Evolutionary conservation across 768 basidiomycete genomes (phyloP), one percentile per base, ranked within the genome.

Genomic region (Pisolithus orientalis): DNA sequence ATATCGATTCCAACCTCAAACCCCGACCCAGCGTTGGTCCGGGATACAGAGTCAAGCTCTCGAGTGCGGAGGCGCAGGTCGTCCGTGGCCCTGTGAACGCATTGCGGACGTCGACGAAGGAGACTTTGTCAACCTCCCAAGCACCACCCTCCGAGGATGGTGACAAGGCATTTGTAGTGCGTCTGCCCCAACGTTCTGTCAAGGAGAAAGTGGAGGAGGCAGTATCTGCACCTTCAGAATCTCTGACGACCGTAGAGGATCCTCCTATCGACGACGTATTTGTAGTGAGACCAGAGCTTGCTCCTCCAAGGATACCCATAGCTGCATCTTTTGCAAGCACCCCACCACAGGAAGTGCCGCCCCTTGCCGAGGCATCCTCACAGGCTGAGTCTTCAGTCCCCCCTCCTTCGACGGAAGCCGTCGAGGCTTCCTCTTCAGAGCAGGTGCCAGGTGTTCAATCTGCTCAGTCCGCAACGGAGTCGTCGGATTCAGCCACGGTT

Each of bases 11-110:
- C 14, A 67, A 78, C 25, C 70, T 80, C 25, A 84, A 83, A 61
- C 74, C 81, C 11, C 79, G 82, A n/a, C 70, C 70, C 11, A 80
- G 82, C 21, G 76, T 79, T 44, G 78, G 75, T 5, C 73, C 76
- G 28, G 72, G 72, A 28, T 75, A 80, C 55, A 79, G 85, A 24
- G 75, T 91, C 51, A 85, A 81, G 60, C 65, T 92, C 17, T 80
- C 87, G 4, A 83, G 82, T 5, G 60, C 62, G 2, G 66, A 62
- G 57, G 57, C 56, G 39, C 72, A 68, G 29, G 63, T 84, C 40
- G 69, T 84, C 44, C 74, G 79, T 46, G 66, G 72, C 8, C 62
- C 69, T 6, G 44, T 37, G n/a, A 57, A 45, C 24, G 13, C 48
- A 38, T 14, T 34, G 32, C 51, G 48, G 27, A 58, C 50, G 9